Percentiles rank a stretch among this genome's conserved stretches.
phyloP scores from a whole-genome alignment of 306 rosid species.

The Biancaea sappan region DNA sequence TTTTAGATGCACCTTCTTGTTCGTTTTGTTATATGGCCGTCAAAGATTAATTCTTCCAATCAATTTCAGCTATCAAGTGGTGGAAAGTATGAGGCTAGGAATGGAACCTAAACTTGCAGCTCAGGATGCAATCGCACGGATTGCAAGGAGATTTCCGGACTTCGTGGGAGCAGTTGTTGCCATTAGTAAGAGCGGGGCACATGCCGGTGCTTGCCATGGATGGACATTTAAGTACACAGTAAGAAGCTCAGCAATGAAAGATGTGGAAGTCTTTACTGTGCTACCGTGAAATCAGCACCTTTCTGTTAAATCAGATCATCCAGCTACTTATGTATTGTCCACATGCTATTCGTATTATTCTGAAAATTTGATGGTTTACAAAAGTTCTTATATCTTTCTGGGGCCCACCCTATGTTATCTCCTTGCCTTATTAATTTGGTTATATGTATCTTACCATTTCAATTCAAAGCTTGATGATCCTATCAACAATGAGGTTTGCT shows the following conservation, averaged over 20 bases:
- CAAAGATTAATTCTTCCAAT: constrained; percentile 7
- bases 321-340: constrained; percentile 1
- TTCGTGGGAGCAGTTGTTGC: constrained; percentile 91
- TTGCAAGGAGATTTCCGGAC: constrained; percentile 69
- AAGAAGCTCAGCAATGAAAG: constrained; percentile 70
- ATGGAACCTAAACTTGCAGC: constrained; percentile 87
- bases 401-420: no score
- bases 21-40: constrained; percentile 12
- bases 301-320: constrained; percentile 12
- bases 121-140: constrained; percentile 73
- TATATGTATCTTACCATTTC: no score
- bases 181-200: constrained; percentile 67
- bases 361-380: constrained; percentile 4
- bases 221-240: constrained; percentile 94
- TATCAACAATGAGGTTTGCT: no score
- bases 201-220: constrained; percentile 91
- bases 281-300: constrained; percentile 44
- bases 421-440: no score
- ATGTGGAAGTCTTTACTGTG: constrained; percentile 80
- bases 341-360: constrained; percentile 12
- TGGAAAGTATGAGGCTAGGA: constrained; percentile 94
- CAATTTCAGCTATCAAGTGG: constrained; percentile 88
- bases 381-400: neutral
- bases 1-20: neutral
- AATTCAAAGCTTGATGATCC: no score